Conservation (phyloP, 345 rosid species). For the Sisymbrium altissimum region DNA sequence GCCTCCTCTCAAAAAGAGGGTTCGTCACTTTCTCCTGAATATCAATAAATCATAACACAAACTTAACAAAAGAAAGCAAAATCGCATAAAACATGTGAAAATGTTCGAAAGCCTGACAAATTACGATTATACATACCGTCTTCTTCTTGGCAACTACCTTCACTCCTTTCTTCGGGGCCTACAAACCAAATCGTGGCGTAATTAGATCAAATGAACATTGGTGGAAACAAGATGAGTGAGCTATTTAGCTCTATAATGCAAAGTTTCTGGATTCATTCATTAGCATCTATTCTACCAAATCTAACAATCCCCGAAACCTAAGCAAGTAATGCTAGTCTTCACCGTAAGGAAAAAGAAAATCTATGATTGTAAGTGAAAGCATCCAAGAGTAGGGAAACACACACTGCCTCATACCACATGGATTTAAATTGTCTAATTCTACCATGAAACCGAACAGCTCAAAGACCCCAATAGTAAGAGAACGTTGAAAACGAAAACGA, state of each 20-base stretch:
- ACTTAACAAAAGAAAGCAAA: neutral
- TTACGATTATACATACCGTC: conserved; percentile 36
- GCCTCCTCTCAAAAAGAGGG: conserved; percentile 76
- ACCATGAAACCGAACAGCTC: neutral
- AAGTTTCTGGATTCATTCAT: neutral
- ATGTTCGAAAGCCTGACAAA: neutral
- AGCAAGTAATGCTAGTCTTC: neutral
- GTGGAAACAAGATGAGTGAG: neutral
- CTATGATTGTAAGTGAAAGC: neutral
- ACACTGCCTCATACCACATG: neutral
- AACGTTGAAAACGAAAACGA: neutral
- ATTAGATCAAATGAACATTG: neutral
- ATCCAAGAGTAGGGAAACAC: neutral
- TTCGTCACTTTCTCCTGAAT: conserved; percentile 62
- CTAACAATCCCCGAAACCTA: conserved; percentile 3
- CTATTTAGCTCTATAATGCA: neutral
- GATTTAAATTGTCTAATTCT: neutral
- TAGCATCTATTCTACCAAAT: neutral
- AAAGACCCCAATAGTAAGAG: neutral
- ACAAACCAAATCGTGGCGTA: neutral
- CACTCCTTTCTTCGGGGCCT: conserved; percentile 57
- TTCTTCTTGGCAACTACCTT: conserved; percentile 54
- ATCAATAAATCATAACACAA: neutral
- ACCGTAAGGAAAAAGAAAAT: neutral
- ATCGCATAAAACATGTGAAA: too few relatives aligned